Percentiles rank a stretch among this genome's conserved stretches.
Evolutionary conservation across 2,329 filamentous ascomycete species (phyloP).

Genomic region (Apiospora aurea): DNA sequence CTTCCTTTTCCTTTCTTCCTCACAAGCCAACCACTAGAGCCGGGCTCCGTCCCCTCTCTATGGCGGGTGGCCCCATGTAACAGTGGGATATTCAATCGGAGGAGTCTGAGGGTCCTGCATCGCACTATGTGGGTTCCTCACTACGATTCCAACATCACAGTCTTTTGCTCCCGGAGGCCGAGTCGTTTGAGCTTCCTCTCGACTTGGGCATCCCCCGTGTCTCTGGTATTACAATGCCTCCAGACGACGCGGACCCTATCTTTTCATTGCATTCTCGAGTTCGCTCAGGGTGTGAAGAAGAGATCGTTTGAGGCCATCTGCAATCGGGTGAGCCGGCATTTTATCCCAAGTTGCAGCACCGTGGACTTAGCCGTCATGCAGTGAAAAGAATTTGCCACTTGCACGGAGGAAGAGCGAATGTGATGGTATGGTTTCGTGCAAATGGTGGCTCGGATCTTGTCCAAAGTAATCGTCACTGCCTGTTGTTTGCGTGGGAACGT

Average conservation of each 20-base stretch:
- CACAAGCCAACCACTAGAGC: background rate
- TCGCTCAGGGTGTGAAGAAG: constrained; percentile 12
- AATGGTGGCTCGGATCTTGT: background rate
- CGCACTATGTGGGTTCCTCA: background rate
- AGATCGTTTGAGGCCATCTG: background rate
- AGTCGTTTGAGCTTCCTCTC: constrained; percentile 1
- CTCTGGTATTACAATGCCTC: constrained; percentile 13
- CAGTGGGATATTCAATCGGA: background rate
- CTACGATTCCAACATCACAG: background rate
- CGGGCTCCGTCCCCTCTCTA: background rate
- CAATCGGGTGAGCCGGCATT: background rate
- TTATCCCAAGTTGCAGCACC: background rate
- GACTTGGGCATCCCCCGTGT: constrained; percentile 6
- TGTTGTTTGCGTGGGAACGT: background rate
- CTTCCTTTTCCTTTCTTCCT: background rate
- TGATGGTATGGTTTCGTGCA: background rate
- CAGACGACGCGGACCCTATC: constrained; percentile 1
- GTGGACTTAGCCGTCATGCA: background rate
- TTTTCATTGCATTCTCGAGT: background rate
- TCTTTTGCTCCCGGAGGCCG: background rate
- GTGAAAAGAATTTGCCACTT: background rate
- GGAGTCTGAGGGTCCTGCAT: background rate
- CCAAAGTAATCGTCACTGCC: background rate
- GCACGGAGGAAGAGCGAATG: background rate
- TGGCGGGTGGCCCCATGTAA: background rate